phyloP scores from a whole-genome alignment of 768 basidiomycete genomes.

The Lepiota brunneoincarnata region DNA sequence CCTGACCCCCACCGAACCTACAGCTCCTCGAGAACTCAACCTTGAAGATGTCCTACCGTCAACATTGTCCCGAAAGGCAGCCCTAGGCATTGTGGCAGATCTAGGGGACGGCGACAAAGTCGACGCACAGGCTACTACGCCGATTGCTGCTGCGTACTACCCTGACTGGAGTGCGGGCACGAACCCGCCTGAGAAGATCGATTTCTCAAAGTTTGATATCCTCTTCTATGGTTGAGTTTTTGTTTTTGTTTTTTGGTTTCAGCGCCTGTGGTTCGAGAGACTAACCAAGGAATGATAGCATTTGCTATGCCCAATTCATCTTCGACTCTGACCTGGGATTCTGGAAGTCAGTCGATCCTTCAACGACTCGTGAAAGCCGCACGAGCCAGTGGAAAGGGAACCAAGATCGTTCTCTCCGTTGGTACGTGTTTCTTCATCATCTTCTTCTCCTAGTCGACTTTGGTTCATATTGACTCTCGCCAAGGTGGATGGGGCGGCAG shows the following conservation, averaged over 20 bases:
- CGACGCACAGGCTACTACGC: constrained; percentile 2
- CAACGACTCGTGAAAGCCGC: constrained; percentile 54
- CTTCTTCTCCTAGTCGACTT: not conserved
- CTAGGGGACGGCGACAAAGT: not conserved
- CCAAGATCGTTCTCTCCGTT: constrained; percentile 65
- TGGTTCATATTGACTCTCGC: constrained; percentile 7
- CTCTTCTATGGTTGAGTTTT: constrained; percentile 55
- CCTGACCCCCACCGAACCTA: constrained; percentile 18
- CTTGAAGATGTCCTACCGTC: constrained; percentile 37
- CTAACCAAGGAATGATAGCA: constrained; percentile 32
- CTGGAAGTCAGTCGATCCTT: constrained; percentile 49
- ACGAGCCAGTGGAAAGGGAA: constrained; percentile 53
- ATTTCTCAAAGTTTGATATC: constrained; percentile 65
- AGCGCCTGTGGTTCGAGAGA: not conserved
- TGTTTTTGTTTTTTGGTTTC: not conserved
- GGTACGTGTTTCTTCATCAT: constrained; percentile 40
- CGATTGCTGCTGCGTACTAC: constrained; percentile 47
- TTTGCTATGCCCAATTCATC: constrained; percentile 69
- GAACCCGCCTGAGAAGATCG: constrained; percentile 54
- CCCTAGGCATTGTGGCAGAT: constrained; percentile 9
- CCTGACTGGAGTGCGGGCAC: constrained; percentile 47
- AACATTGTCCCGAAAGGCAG: constrained; percentile 15
- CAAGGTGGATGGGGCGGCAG: constrained; percentile 73
- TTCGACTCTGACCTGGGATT: constrained; percentile 47
- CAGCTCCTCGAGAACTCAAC: constrained; percentile 2